These are phyloP conservation scores for Talaromyces adpressus DNA, from an alignment of 495 filamentous ascomycete genomes.

Conservation along the genomic window DNA sequence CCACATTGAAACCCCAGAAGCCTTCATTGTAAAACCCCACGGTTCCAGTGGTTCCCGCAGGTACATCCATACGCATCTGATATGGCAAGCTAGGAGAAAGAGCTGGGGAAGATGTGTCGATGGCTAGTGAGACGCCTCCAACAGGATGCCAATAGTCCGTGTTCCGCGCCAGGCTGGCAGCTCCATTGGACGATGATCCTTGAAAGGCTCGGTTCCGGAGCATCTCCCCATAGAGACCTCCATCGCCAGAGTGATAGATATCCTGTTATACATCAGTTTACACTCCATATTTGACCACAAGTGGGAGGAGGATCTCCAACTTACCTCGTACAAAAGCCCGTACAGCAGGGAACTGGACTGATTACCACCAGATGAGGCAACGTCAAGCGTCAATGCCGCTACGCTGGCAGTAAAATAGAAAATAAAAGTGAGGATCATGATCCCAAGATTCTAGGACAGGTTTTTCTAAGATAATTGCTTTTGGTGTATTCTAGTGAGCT, in stretches of 20 bases:
- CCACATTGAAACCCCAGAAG: constrained; percentile 56
- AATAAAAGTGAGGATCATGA: constrained; percentile 1
- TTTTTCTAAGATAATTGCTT: too few relatives aligned
- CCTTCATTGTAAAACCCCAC: constrained; percentile 54
- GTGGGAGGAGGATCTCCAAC: too few relatives aligned
- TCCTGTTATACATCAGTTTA: constrained; percentile 34
- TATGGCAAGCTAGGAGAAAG: too few relatives aligned
- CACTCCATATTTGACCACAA: constrained; percentile 7
- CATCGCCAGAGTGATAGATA: constrained; percentile 70
- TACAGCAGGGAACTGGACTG: constrained; percentile 47
- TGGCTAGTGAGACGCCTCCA: background rate
- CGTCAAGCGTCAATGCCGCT: constrained; percentile 17
- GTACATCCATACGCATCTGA: background rate
- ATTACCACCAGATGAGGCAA: constrained; percentile 43
- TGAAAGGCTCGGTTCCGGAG: constrained; percentile 69
- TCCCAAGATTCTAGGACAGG: background rate
- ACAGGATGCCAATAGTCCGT: background rate
- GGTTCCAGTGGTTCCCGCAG: constrained; percentile 23
- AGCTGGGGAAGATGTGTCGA: background rate
- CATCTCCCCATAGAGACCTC: constrained; percentile 69
- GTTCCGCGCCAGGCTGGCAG: too few relatives aligned
- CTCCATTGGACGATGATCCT: constrained; percentile 20
- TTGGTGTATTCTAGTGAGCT: too few relatives aligned
- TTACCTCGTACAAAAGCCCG: constrained; percentile 55
- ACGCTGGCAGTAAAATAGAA: background rate